Base-by-base conservation (phyloP, 441 rosid species). In the Erodium trifolium region DNA sequence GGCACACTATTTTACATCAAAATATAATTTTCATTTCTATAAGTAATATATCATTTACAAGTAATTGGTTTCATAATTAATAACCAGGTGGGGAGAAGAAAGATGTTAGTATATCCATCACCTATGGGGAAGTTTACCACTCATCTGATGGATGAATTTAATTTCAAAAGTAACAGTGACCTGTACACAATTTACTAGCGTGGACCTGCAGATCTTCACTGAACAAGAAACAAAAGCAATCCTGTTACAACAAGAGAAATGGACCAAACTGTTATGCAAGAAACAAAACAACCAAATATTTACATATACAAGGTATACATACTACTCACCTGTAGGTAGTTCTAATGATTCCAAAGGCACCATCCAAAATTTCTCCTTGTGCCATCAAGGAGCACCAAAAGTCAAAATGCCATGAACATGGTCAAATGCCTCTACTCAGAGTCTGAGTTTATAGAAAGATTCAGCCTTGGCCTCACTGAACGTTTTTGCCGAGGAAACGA, bases 401-500 rank as follows among this genome's bases (percentile, higher is more conserved):
- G 57, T 34, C 41, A 35, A 64, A 63, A 63, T n/a, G 17, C 57
- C 17, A 51, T 51, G 57, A 51, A n/a, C 57, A 51, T 0, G 57
- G 18, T 51, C 18, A 13, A 51, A 47, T 47, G 53, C 34, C 34
- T 73, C 82, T 85, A 92, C 69, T 88, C 96, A 1, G 97, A 80
- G 76, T 92, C 97, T 3, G 90, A 84, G 78, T 88, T 93, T 67
- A 90, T 90, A 67, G 97, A 92, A 69, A 92, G 85, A 78, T 76
- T 83, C 72, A 83, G 67, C 71, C 96, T 84, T 18, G 79, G 93
- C 76, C 93, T 86, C 63, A 86, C 95, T 59, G 99, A 87, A 67
- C 99, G 98, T 82, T 90, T 92, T 83, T 82, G 89, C 31, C 90
- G 92, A 67, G 95, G 97, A 78, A 90, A 84, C 67, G 84, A 77